A percentile compares a stretch with the other conserved stretches of the same genome.
These are phyloP conservation scores for Dothideomycetidae sp. DNA, from an alignment of 2,329 filamentous ascomycete species.

Conservation along the genomic window DNA sequence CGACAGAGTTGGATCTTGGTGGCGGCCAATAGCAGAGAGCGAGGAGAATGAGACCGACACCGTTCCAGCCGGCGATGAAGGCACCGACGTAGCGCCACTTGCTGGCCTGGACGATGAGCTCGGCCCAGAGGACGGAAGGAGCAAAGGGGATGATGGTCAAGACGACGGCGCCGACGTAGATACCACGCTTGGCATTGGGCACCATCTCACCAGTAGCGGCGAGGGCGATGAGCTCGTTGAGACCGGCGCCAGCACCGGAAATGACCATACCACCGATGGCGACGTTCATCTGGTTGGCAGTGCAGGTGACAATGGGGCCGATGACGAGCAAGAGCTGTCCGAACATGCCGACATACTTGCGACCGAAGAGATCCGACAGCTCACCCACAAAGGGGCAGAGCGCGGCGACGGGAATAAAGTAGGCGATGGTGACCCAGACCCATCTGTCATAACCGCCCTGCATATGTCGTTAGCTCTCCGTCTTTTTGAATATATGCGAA, in stretches of 20 bases:
- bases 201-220: neutral
- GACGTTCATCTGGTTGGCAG: neutral
- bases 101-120: neutral
- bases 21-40: neutral
- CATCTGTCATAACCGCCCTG: constrained; percentile 1
- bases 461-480: neutral
- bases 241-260: neutral
- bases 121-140: neutral
- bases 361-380: neutral
- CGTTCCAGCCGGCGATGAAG: neutral
- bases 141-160: neutral
- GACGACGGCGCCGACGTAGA: neutral
- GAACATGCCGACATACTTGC: neutral
- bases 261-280: neutral
- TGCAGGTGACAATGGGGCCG: neutral
- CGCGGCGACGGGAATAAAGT: neutral
- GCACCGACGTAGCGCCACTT: neutral
- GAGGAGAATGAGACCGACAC: neutral
- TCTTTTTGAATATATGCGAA: neutral
- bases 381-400: neutral
- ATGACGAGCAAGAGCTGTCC: neutral
- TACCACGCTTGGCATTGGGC: neutral
- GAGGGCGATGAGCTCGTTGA: neutral
- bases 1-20: neutral
- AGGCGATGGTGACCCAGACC: neutral